Evolutionary conservation across 768 basidiomycete genomes (phyloP), one percentile per base, ranked within the genome.

Genomic region (Boletus bicolor): DNA sequence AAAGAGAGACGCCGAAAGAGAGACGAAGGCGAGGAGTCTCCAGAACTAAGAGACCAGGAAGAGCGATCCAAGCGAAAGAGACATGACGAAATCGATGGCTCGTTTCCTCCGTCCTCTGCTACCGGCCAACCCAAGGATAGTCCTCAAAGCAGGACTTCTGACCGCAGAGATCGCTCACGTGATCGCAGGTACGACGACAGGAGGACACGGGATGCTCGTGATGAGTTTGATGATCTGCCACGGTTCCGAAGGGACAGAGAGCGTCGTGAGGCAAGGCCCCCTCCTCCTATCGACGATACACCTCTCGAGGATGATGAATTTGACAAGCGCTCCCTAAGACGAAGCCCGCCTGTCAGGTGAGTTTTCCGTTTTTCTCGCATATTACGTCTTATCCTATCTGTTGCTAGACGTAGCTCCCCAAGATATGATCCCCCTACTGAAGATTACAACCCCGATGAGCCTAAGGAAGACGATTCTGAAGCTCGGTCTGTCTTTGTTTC

Each of bases 401-500:
- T 37, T 52, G 46, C 42, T 56, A 91, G 89, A 64, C 83, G 90
- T 53, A 78, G 79, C 36, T 89, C 90, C 17, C 87, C 89, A 21
- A 77, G 79, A 30, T 89, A 91, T 62, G 88, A 89, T 42, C 77
- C 79, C 19, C 80, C 74, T 30, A 81, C 86, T 36, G 91, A 92
- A 64, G 73, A 73, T 51, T 88, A 86, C 69, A 89, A 88, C 61
- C 86, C 87, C 32, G 92, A 96, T 63, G 93, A 98, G 61, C 87
- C 89, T 7, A 89, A 88, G 66, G 92, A 94, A 73, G 93, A 98
- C 70, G 96, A 98, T 69, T 94, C 93, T 53, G 97, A 98, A 84
- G 89, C 92, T 68, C 89, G 97, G 73, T 98, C 97, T 65, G 93
- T 98, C 63, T 98, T 98, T 76, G 93, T 97, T 70, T 96, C 95